Evolutionary conservation across 345 rosid genomes (phyloP), one percentile per base, ranked within the genome.

Genomic region (Gossypium mustelinum): DNA sequence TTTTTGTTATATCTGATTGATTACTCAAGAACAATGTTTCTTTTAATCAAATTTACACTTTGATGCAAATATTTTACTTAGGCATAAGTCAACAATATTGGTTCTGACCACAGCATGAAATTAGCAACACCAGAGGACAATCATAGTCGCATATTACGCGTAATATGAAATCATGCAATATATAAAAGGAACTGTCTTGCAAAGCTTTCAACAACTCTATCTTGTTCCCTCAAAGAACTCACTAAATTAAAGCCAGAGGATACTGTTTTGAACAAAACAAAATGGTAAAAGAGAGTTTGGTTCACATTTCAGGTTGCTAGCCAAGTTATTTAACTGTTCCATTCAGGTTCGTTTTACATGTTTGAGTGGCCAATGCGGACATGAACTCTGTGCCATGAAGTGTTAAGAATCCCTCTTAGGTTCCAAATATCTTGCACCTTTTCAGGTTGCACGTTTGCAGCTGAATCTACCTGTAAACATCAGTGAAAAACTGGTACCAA

Each of bases 391-490:
- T 95, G 99, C 97, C 99, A 95, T 56, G 98, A 95, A 12, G 97
- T 64, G 81, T 95, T 95, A 59, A 93, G 87, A 60, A 93, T 85
- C 50, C 98, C 99, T 84, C 97, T 90, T 82, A 93, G 84, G 86
- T 95, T 95, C 97, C 99, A 95, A 29, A 95, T 85, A 45, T 86
- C 87, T 81, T 87, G 91, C 82, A 91, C 97, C 57, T 80, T 83
- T 81, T 89, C 93, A 9, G 98, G 99, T 75, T 95, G 99, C 66
- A 95, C 93, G 78, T 95, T 95, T 22, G 94, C 96, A 27, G 98
- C 98, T 16, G 90, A 79, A 79, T 93, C 98, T 75, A 90, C 97
- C 99, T 93, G 86, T 68, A 50, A 74, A 79, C 4, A 1, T 39
- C 4, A 7, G 1, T 54, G 16, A 11, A n/a, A 41, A 71, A 39